Percentiles rank a stretch among this genome's conserved stretches.
Conservation (phyloP, 306 rosid genomes). For the Castanopsis chinensis region DNA sequence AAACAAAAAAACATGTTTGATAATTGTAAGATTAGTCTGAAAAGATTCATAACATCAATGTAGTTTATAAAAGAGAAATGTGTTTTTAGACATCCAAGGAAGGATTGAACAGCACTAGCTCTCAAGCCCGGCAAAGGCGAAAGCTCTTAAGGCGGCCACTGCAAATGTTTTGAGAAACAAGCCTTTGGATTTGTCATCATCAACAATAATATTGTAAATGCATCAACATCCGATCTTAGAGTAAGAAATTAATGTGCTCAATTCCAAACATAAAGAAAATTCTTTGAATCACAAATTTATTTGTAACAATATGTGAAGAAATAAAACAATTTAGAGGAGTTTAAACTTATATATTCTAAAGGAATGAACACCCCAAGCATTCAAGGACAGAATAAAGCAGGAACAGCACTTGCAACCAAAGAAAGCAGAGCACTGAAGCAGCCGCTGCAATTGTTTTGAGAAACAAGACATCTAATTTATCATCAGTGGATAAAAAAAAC, state of each 20-base stretch:
- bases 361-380: too few relatives aligned
- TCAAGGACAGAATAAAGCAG: too few relatives aligned
- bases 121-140: constrained; percentile 42
- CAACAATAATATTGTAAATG: not conserved
- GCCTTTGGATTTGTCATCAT: constrained; percentile 28
- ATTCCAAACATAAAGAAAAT: too few relatives aligned
- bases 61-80: not conserved
- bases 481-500: too few relatives aligned
- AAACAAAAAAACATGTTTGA: too few relatives aligned
- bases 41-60: not conserved
- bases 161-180: constrained; percentile 39
- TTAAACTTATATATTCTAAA: not conserved
- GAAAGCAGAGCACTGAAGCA: too few relatives aligned
- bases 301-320: not conserved
- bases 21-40: too few relatives aligned
- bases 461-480: too few relatives aligned
- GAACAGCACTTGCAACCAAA: too few relatives aligned
- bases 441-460: too few relatives aligned
- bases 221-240: not conserved
- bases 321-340: not conserved
- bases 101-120: constrained; percentile 31
- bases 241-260: too few relatives aligned
- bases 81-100: constrained; percentile 41
- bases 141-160: constrained; percentile 41
- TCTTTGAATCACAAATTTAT: too few relatives aligned